Evolutionary conservation across 257 asterid genomes (phyloP), one percentile per base, ranked within the genome.

Genomic region (Ballota nigra): DNA sequence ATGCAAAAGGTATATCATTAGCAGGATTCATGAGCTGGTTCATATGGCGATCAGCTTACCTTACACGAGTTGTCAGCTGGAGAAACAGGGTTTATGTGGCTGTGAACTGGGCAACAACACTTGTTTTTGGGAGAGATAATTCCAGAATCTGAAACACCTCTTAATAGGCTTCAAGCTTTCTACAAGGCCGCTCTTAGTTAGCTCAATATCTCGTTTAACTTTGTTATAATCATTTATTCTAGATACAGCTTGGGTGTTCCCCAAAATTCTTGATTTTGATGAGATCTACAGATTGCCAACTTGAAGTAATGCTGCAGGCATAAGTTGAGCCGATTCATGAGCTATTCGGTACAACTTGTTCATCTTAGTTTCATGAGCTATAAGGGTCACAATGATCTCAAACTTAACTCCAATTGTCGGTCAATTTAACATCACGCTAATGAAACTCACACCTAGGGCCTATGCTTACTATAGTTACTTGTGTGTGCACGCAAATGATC

Each of bases 11-110:
- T 31, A 23, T 87, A 38, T 66, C 97, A 0, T 6, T 87, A 29
- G 96, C 96, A 4, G 97, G 98, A 18, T 89, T 89, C 51, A 0
- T 78, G 19, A 92, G 96, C 81, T 86, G 98, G 98, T 67, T 89
- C 22, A 76, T 88, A 20, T 92, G 98, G 98, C 86, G 96, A 13
- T 92, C 98, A 6, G 98, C 98, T 26, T 92, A 92, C 73, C 86
- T 92, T 26, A 89, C 96, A 0, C 82, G 96, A 6, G 96, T 88
- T 22, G 68, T 88, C 63, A 92, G 96, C 85, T 92, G 98, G 98
- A 89, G 98, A 81, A 92, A 92, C 87, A 85, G 96, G 82, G 76
- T 92, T 57, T 87, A 92, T 11, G 98, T 92, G 51, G 94, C 96
- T 4, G 78, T 88, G 34, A 92, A 92, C 86, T 92, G 98, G 98